A percentile compares a stretch with the other conserved stretches of the same genome.
These are phyloP conservation scores for Corylus heterophylla DNA, from an alignment of 306 rosid genomes.

Conservation along the genomic window DNA sequence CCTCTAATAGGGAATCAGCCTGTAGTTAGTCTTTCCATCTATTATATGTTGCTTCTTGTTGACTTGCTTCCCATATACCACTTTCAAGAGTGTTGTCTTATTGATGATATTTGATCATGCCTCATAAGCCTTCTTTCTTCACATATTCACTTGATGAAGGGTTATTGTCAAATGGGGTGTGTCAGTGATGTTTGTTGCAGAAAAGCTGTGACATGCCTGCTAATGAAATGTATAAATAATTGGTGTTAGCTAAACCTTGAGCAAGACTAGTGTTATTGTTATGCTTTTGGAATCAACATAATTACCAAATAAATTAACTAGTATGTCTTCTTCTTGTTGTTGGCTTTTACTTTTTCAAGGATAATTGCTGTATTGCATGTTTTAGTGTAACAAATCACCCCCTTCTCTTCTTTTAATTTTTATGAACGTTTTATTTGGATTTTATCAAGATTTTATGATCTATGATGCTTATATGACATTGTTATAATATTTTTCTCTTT, in stretches of 20 bases:
- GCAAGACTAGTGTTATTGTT: not conserved
- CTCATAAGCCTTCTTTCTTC: not conserved
- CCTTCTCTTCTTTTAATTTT: not conserved
- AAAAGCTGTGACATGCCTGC: not conserved
- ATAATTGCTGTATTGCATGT: not conserved
- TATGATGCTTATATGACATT: not conserved
- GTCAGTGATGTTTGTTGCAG: not conserved
- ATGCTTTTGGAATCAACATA: not conserved
- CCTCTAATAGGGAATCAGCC: not conserved
- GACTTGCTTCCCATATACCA: not conserved
- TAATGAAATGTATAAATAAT: not conserved
- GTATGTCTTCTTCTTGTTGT: not conserved
- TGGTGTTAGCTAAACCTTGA: not conserved
- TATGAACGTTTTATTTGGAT: not conserved
- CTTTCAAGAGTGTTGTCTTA: not conserved
- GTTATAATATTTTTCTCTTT: conserved; percentile 31
- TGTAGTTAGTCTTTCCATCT: not conserved
- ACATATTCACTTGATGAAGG: not conserved
- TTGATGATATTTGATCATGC: not conserved
- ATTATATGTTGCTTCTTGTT: not conserved
- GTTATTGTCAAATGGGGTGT: not conserved
- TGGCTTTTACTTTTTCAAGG: not conserved
- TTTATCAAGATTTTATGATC: not conserved
- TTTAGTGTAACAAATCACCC: not conserved
- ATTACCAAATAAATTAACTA: not conserved